Percentiles rank a stretch among this genome's conserved stretches.
phyloP scores from a whole-genome alignment of 2,329 filamentous ascomycete genomes.

The Pseudogymnoascus sp. region DNA sequence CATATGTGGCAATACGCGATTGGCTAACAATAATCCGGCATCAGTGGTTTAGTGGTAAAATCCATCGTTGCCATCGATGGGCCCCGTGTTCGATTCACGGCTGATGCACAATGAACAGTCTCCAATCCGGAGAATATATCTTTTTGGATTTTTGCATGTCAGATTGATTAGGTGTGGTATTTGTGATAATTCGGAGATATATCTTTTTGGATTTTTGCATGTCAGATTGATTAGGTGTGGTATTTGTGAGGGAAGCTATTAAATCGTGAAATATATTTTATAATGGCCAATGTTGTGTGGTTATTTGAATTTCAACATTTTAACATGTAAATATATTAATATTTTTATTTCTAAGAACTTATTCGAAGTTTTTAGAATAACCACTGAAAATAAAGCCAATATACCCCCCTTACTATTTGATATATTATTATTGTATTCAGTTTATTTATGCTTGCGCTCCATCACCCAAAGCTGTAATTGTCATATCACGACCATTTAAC shows the following conservation, averaged over 20 bases:
- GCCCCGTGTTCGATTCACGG: conserved; percentile 31
- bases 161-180: too few species aligned
- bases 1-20: too few species aligned
- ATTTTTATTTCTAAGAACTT: too few species aligned
- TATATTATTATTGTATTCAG: not conserved
- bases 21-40: not conserved
- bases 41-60: conserved; percentile 19
- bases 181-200: too few species aligned
- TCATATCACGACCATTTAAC: not conserved
- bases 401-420: not conserved
- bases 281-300: not conserved
- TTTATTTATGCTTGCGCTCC: not conserved
- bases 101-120: not conserved
- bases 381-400: not conserved
- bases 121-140: not conserved
- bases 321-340: not conserved
- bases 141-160: not conserved
- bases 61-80: conserved; percentile 33
- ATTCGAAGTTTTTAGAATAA: too few species aligned
- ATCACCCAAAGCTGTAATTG: not conserved
- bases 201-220: not conserved
- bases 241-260: not conserved
- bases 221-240: not conserved
- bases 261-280: not conserved
- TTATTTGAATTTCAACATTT: not conserved